These are phyloP conservation scores for Fonsecaea erecta DNA, from an alignment of 2,329 filamentous ascomycete species.

Conservation along the genomic window DNA sequence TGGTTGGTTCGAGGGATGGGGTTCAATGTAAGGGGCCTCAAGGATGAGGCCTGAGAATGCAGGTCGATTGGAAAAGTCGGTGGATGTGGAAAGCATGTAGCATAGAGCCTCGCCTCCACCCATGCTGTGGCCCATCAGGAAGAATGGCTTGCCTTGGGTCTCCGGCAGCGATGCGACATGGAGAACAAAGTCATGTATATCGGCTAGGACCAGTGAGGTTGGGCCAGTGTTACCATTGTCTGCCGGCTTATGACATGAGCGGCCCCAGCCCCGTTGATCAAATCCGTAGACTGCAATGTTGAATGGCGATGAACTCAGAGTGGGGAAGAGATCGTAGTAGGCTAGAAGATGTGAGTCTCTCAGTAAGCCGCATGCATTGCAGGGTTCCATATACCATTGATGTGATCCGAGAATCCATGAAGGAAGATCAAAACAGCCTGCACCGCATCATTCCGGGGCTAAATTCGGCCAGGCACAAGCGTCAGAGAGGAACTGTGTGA, in stretches of 20 bases:
- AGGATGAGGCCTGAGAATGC: constrained; percentile 74
- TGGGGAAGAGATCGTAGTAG: constrained; percentile 75
- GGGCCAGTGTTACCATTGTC: constrained; percentile 71
- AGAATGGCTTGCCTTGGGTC: constrained; percentile 62
- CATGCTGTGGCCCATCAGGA: constrained; percentile 91
- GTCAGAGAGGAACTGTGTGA: constrained; percentile 11
- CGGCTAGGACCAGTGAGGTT: constrained; percentile 72
- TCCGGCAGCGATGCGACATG: constrained; percentile 54
- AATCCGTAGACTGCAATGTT: constrained; percentile 78
- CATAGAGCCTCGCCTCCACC: constrained; percentile 78
- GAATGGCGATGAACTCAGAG: constrained; percentile 62
- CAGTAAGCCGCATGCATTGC: constrained; percentile 3
- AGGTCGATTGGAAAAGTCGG: constrained; percentile 56
- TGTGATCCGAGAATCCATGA: constrained; percentile 80
- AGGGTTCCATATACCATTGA: constrained; percentile 26
- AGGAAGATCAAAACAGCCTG: constrained; percentile 79
- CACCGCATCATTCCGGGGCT: constrained; percentile 44
- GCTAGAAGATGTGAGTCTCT: constrained; percentile 42
- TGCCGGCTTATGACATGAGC: constrained; percentile 62
- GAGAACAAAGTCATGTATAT: constrained; percentile 74
- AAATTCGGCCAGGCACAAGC: neutral
- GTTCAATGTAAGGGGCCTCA: constrained; percentile 78
- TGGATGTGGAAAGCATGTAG: constrained; percentile 49
- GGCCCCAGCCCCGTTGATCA: constrained; percentile 90
- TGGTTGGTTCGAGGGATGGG: constrained; percentile 69